Conservation (phyloP, 148 eudicot genomes). For the Rhododendron griersonianum region DNA sequence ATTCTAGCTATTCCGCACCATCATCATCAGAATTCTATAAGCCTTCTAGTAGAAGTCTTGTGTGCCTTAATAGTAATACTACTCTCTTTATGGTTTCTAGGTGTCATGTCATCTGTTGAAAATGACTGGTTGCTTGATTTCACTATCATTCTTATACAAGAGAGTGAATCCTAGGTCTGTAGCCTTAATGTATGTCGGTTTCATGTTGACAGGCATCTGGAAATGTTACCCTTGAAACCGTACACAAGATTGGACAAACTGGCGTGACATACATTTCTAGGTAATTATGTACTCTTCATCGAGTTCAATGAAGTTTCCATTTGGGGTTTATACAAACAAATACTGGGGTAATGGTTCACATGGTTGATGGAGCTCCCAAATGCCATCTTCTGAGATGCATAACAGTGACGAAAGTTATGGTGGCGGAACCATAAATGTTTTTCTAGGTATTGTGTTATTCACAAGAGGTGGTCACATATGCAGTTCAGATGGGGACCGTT, state of each 20-base stretch:
- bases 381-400: background rate
- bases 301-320: background rate
- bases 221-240: conserved; percentile 88
- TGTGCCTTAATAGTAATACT: background rate
- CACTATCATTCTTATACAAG: background rate
- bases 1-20: background rate
- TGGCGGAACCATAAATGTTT: background rate
- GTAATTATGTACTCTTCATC: conserved; percentile 24
- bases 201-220: conserved; percentile 79
- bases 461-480: background rate
- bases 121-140: background rate
- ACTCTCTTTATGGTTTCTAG: background rate
- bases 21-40: background rate
- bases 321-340: background rate
- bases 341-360: background rate
- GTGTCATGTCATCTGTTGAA: background rate
- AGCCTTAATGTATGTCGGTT: background rate
- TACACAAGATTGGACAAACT: conserved; percentile 78
- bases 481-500: background rate
- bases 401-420: background rate
- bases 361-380: background rate
- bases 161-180: background rate
- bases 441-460: too few relatives aligned
- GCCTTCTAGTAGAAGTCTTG: background rate
- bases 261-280: conserved; percentile 88